These are phyloP conservation scores for Bassia scoparia DNA, from an alignment of 148 eudicot genomes.

Conservation along the genomic window DNA sequence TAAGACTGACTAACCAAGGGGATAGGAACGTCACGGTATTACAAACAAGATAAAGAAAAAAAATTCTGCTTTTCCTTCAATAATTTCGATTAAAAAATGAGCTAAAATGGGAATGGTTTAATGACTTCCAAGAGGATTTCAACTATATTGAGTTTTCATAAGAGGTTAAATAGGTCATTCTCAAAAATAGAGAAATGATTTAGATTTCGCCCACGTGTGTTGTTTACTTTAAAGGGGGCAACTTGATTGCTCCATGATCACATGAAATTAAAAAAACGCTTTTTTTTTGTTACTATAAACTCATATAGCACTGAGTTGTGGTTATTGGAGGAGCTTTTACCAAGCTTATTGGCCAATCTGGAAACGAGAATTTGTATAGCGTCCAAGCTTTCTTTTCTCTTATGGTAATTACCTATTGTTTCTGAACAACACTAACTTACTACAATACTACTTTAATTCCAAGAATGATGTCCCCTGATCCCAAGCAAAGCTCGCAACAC, in stretches of 20 bases:
- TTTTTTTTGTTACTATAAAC: neutral
- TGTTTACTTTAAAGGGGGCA: too few species aligned
- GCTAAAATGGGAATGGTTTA: neutral
- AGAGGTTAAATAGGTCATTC: too few species aligned
- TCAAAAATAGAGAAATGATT: too few species aligned
- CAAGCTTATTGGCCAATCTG: neutral
- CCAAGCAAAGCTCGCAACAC: neutral
- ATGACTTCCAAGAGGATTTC: neutral
- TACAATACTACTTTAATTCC: neutral
- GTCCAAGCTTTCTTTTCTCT: neutral
- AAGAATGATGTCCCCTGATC: neutral
- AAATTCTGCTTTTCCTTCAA: neutral
- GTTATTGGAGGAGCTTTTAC: neutral
- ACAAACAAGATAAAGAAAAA: neutral
- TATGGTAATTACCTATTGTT: neutral
- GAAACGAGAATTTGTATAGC: neutral
- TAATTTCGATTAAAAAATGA: neutral
- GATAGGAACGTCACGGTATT: neutral
- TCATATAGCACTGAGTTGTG: neutral
- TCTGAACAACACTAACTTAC: neutral
- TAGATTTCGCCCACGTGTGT: too few species aligned
- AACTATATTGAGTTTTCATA: neutral
- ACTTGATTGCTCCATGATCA: neutral
- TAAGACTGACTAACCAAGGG: neutral
- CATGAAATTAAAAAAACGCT: neutral